Evolutionary conservation across 441 rosid genomes (phyloP), one percentile per base, ranked within the genome.

Genomic region (Adansonia gregorii): DNA sequence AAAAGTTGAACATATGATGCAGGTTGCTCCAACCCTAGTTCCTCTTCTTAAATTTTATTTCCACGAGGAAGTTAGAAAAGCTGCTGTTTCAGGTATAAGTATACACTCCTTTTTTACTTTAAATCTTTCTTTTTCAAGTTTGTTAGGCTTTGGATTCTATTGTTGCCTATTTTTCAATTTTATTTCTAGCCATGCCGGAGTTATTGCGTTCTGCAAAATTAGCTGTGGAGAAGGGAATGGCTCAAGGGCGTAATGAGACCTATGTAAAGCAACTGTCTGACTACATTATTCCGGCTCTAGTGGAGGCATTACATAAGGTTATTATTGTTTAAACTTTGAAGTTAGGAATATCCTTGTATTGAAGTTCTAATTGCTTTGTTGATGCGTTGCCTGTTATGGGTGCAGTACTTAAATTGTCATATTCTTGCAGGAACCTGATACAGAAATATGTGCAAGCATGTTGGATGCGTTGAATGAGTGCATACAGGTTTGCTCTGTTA

Each of bases 11-110:
- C 78, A 59, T 83, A 8, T 74, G 56, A 31, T 80, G 24, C 85
- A 97, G 99, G 99, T 97, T 83, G 98, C 98, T 69, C 98, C 94
- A 63, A 97, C 92, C 43, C 75, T 97, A 63, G 99, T 97, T 80
- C 99, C 99, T 46, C 93, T 97, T 72, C 93, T 97, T 76, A 97
- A 97, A 85, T 97, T 97, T 85, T 97, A 97, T 86, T 97, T 97
- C 84, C 99, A 97, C 45, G 99, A 97, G 77, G 99, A 97, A 85
- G 99, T 97, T 73, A 97, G 99, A 87, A 97, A 94, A 89, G 99
- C 99, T 77, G 99, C 99, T 80, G 98, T 97, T 83, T 97, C 99
- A 89, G 99, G 99, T 97, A 87, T 67, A 61, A 69, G 46, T 52
- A 39, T 67, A 52, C 64, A n/a, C 51, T 15, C 17, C 79, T 11